A percentile compares a stretch with the other conserved stretches of the same genome.
phyloP scores from a whole-genome alignment of 2,329 filamentous ascomycete species.

The Rutstroemia sp. region DNA sequence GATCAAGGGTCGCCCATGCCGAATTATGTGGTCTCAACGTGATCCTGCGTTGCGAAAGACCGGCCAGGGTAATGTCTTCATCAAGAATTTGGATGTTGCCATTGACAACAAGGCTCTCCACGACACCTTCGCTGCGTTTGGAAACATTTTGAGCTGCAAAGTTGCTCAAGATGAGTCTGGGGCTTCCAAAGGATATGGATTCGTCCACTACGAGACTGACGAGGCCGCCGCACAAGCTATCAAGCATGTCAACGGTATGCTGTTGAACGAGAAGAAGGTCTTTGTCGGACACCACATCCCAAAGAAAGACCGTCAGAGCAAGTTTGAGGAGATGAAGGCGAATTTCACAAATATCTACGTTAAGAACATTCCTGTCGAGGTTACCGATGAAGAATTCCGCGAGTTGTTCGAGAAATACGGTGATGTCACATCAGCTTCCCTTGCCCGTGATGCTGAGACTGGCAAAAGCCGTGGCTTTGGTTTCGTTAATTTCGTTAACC shows the following conservation, averaged over 20 bases:
- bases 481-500: conserved; percentile 91
- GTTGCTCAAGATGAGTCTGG: conserved; percentile 95
- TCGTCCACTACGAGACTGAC: conserved; percentile 99
- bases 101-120: conserved; percentile 99
- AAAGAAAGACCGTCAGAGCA: conserved; percentile 99
- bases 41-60: conserved; percentile 99
- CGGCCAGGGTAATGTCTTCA: conserved; percentile 98
- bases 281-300: conserved; percentile 99
- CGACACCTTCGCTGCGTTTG: conserved; percentile 97
- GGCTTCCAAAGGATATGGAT: conserved; percentile 97
- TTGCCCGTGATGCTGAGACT: conserved; percentile 75
- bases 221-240: conserved; percentile 95
- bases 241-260: conserved; percentile 99
- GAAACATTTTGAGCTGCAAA: conserved; percentile 99
- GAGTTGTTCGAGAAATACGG: conserved; percentile 86
- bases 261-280: conserved; percentile 99
- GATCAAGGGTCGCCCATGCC: conserved; percentile 97
- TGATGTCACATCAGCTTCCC: conserved; percentile 89
- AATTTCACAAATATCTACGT: conserved; percentile 99
- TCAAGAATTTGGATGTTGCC: conserved; percentile 98
- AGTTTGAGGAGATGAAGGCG: conserved; percentile 99
- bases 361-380: conserved; percentile 88
- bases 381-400: conserved; percentile 90
- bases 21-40: conserved; percentile 99
- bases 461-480: conserved; percentile 94